These are phyloP conservation scores for Carex littledalei DNA, from an alignment of 176 grass and related monocot species.

Conservation along the genomic window DNA sequence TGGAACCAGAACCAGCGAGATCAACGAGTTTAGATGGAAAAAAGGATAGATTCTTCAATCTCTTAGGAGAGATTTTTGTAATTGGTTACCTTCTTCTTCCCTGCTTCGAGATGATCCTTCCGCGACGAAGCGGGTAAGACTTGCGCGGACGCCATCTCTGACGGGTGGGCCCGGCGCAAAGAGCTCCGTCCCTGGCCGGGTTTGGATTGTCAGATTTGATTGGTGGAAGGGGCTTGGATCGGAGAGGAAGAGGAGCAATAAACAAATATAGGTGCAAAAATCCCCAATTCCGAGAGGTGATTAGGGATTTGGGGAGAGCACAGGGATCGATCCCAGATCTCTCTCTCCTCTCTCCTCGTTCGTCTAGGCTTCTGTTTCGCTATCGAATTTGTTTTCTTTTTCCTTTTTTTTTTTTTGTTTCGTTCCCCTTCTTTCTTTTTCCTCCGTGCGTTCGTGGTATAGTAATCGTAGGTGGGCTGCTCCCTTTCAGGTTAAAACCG, in stretches of 20 bases:
- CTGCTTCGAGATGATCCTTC: constrained; percentile 76
- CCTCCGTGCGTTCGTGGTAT: neutral
- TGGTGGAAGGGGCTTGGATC: neutral
- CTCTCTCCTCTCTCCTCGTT: neutral
- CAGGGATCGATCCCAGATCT: constrained; percentile 22
- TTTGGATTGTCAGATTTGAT: neutral
- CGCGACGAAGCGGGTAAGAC: constrained; percentile 46
- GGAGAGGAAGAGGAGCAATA: constrained; percentile 2
- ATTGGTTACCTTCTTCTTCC: constrained; percentile 80
- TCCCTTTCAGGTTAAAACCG: constrained; percentile 8
- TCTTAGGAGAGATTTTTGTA: neutral
- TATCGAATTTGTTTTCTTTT: constrained; percentile 3
- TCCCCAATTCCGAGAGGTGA: constrained; percentile 8
- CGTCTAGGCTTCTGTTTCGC: neutral
- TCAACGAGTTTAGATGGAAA: neutral
- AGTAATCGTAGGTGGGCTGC: neutral
- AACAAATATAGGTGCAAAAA: neutral
- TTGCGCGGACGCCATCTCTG: constrained; percentile 77
- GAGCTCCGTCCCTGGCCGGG: neutral
- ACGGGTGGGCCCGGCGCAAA: constrained; percentile 21
- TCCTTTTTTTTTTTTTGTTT: neutral
- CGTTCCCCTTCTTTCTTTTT: neutral
- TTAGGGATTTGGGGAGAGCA: constrained; percentile 20
- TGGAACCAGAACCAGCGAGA: neutral
- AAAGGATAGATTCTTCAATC: neutral